Percentiles rank a stretch among this genome's conserved stretches.
Evolutionary conservation across 2,329 filamentous ascomycete genomes (phyloP).

Genomic region (Fusarium sp.): DNA sequence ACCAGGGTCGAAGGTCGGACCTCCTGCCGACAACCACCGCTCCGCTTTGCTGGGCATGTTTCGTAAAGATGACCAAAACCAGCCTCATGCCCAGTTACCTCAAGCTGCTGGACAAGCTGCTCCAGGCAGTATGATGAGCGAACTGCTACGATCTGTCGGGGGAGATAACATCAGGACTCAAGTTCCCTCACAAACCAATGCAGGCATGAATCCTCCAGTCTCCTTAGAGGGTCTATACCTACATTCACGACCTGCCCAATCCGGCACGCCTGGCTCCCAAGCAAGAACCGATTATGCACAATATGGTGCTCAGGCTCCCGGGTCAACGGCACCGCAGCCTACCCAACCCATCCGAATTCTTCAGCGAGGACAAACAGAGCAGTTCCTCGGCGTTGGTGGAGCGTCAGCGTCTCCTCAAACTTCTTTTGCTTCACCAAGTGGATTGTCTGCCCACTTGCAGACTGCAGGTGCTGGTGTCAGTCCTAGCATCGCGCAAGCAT

Average conservation of each 20-base stretch:
- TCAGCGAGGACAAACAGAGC: slow-evolving; percentile 51
- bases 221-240: slow-evolving; percentile 43
- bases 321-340: slow-evolving; percentile 17
- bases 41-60: slow-evolving; percentile 67
- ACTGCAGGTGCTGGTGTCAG: slow-evolving; percentile 34
- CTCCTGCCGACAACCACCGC: slow-evolving; percentile 55
- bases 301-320: slow-evolving; percentile 26
- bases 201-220: slow-evolving; percentile 30
- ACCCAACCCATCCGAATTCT: slow-evolving; percentile 52
- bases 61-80: slow-evolving; percentile 55
- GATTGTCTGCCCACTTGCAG: slow-evolving; percentile 34
- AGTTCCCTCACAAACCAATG: slow-evolving; percentile 27
- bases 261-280: slow-evolving; percentile 29
- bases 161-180: slow-evolving; percentile 22
- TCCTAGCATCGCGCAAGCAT: slow-evolving; percentile 34
- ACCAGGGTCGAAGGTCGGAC: slow-evolving; percentile 45
- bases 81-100: slow-evolving; percentile 15
- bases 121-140: slow-evolving; percentile 40
- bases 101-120: slow-evolving; percentile 20
- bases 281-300: slow-evolving; percentile 34
- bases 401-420: slow-evolving; percentile 39
- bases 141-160: slow-evolving; percentile 37
- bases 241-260: slow-evolving; percentile 29
- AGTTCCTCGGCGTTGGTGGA: slow-evolving; percentile 32
- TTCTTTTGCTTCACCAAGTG: slow-evolving; percentile 43